Evolutionary conservation across 192 early-diverging fungal species (phyloP), one percentile per base, ranked within the genome.

Genomic region (Obelidium mucronatum): DNA sequence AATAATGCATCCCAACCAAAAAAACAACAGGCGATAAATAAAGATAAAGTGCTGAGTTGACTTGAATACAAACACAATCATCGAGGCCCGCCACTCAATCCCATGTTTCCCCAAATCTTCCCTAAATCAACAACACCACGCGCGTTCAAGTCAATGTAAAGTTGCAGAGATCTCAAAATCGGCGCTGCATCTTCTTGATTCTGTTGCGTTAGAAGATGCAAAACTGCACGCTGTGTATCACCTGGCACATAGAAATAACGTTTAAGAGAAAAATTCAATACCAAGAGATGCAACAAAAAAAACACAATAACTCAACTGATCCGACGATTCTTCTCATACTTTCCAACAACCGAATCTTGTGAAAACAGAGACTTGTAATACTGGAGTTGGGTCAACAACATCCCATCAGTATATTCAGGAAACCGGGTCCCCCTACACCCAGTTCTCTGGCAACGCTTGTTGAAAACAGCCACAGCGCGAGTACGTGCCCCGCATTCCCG

Each of bases 301-400:
- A 65, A 65, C 31, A 37, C 37, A 36, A 37, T 40, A 13, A 70
- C 8, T 48, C 19, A 22, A 75, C 73, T 26, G n/a, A 64, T 42
- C 34, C 39, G 44, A 5, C 42, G 3, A 37, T 76, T 39, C 37
- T 72, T 68, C n/a, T 48, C 68, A 39, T 52, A 33, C 36, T 35
- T 24, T n/a, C 51, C 28, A 17, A 60, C 59, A 28, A 51, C 48
- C 11, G 40, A 66, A 48, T 88, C 77, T n/a, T 69, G 56, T 55
- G 92, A 83, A 77, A 96, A 93, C 48, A 96, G 79, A 35, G 84
- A 83, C 40, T 87, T 85, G 71, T 88, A 93, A 75, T 93, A 98
- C 59, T 85, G 82, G 33, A 98, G 70, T 84, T 98, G 96, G 31
- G 88, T 92, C 79, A 95, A 94, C 4, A 98, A 83, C 73, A 67